Evolutionary conservation across 306 rosid species (phyloP).

Genomic region (Oemleria cerasiformis): DNA sequence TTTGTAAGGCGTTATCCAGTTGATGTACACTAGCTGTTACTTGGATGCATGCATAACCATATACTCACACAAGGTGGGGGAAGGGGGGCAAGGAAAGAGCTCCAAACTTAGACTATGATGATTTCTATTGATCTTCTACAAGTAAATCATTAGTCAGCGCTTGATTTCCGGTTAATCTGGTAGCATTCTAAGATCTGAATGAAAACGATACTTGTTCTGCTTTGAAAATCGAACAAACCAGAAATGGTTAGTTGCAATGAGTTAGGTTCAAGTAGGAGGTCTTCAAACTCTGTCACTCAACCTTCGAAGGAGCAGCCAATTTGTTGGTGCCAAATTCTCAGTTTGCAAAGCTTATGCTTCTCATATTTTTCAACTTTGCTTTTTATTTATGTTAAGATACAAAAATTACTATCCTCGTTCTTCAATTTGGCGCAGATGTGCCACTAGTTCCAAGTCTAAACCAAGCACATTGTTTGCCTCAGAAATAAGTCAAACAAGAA

Average conservation of each 20-base stretch:
- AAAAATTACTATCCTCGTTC: too few species aligned
- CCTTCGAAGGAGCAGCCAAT: slow-evolving; percentile 18
- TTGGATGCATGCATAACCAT: neutral
- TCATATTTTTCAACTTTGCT: neutral
- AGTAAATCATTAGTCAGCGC: neutral
- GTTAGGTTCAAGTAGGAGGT: slow-evolving; percentile 12
- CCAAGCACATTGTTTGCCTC: too few species aligned
- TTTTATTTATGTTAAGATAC: neutral
- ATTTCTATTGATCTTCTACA: neutral
- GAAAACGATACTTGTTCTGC: slow-evolving; percentile 51
- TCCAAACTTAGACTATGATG: neutral
- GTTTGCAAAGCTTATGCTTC: neutral
- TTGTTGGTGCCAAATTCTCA: slow-evolving; percentile 14
- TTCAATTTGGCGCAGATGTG: too few species aligned
- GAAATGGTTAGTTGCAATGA: slow-evolving; percentile 45
- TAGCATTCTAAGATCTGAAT: neutral
- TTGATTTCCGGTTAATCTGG: neutral
- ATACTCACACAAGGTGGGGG: neutral
- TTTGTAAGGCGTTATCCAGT: neutral
- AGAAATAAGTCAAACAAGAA: too few species aligned
- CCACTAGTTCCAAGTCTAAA: too few species aligned
- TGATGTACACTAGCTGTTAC: neutral
- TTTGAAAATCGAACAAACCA: slow-evolving; percentile 46
- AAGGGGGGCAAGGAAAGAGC: neutral
- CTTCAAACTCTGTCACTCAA: slow-evolving; percentile 2